Base-by-base conservation (phyloP, 148 eudicot genomes). In the Persicaria maculosa region DNA sequence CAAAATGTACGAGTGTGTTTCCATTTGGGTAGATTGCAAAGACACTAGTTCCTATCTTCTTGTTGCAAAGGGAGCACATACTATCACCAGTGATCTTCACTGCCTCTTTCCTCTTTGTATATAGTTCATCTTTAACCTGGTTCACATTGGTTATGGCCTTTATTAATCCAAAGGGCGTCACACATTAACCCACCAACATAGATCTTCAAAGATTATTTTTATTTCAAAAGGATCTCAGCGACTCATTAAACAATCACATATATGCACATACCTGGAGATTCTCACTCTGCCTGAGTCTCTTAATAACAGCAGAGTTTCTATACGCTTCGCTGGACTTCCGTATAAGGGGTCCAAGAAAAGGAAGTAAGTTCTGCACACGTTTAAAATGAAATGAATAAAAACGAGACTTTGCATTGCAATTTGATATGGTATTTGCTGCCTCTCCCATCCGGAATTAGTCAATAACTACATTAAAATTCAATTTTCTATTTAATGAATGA, bases 11-110 rank as follows among this genome's bases (percentile, higher is more conserved):
- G 44, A 96, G 79, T 20, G 97, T 96, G 75, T 84, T 87, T 3
- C 94, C 92, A 50, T 96, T 96, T 5, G 99, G 99, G 76, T 92
- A 96, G 75, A 96, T 97, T n/a, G 99, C 97, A 81, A 96, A 96
- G 20, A 93, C 99, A 79, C 99, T 96, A n/a, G 90, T 84, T 71
- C 99, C 99, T 15, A 96, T 87, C 86, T 96, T 92, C 83, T 96
- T 96, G 86, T 85, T 87, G 88, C 99, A 96, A 40, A 96, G 92
- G 48, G 97, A 86, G 68, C 99, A 96, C 86, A 85, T 88, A 62
- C 92, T 96, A 44, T 96, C 97, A 44, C 94, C 83, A 0, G 86
- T 90, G 54, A 96, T 87, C 82, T 96, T 96, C 77, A 96, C 94
- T 31, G 79, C 85, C n/a, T 86, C 88, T 80, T 92, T 92, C 76